These are phyloP conservation scores for Beta lomatogona DNA, from an alignment of 179 eudicot genomes.

Conservation along the genomic window DNA sequence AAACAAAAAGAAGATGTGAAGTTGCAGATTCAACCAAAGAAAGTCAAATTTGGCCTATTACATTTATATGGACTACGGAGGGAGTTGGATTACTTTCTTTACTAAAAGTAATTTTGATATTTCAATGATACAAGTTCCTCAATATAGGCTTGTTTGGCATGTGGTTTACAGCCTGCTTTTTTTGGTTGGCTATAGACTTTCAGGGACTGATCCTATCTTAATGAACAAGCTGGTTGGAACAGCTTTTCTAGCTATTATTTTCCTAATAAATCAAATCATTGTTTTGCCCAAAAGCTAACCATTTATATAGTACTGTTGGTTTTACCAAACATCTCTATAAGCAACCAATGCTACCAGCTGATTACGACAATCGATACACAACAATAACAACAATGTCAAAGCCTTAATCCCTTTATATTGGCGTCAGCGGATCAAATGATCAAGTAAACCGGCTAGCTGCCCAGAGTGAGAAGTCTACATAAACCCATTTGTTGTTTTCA, in stretches of 20 bases:
- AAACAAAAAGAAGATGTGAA: not conserved
- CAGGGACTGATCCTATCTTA: not conserved
- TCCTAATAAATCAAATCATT: too few species aligned
- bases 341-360: not conserved
- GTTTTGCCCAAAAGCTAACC: not conserved
- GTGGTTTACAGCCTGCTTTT: not conserved
- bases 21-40: not conserved
- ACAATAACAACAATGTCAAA: not conserved
- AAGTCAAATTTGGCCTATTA: not conserved
- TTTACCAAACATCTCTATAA: too few species aligned
- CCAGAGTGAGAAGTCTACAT: not conserved
- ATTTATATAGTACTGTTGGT: too few species aligned
- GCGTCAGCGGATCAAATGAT: not conserved
- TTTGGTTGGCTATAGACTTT: not conserved
- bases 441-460: not conserved
- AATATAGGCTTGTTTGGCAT: not conserved
- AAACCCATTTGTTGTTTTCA: not conserved
- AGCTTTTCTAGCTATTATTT: not conserved
- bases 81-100: not conserved
- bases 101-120: not conserved
- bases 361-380: not conserved
- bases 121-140: not conserved
- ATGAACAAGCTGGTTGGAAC: not conserved
- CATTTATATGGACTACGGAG: not conserved
- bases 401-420: too few species aligned